Conservation (phyloP, 2,329 filamentous ascomycete genomes). For the Aspergillus hiratsukae region DNA sequence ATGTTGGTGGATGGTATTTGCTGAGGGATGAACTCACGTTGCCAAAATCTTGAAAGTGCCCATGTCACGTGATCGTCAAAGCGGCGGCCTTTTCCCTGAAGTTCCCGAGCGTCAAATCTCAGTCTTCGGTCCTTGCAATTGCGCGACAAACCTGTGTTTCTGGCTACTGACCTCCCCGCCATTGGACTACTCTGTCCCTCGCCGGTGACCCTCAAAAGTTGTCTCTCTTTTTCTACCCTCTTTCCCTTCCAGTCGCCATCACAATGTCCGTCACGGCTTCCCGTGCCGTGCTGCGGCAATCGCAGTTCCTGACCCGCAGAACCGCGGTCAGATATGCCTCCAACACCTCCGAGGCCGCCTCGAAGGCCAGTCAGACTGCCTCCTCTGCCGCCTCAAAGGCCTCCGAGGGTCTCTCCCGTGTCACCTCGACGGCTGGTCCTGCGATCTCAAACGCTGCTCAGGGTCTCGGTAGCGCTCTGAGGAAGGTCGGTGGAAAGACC, state of each 20-base stretch:
- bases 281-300: constrained; percentile 45
- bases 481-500: constrained; percentile 77
- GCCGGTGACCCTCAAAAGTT: constrained; percentile 26
- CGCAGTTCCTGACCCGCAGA: constrained; percentile 44
- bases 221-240: constrained; percentile 24
- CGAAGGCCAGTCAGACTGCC: constrained; percentile 43
- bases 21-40: background rate
- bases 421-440: constrained; percentile 73
- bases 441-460: constrained; percentile 69
- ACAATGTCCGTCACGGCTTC: constrained; percentile 43
- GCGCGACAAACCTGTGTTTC: constrained; percentile 27
- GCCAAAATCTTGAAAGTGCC: background rate
- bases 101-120: constrained; percentile 39
- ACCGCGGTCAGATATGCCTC: constrained; percentile 45
- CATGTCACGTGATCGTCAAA: background rate
- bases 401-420: constrained; percentile 75
- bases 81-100: constrained; percentile 29
- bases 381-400: constrained; percentile 57
- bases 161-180: constrained; percentile 30
- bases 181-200: constrained; percentile 37
- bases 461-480: constrained; percentile 61
- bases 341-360: constrained; percentile 42
- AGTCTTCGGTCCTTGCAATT: constrained; percentile 34
- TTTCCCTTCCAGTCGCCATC: constrained; percentile 24
- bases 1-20: background rate